phyloP scores from a whole-genome alignment of 2,329 filamentous ascomycete genomes.

The Ophiosphaerella korrae region DNA sequence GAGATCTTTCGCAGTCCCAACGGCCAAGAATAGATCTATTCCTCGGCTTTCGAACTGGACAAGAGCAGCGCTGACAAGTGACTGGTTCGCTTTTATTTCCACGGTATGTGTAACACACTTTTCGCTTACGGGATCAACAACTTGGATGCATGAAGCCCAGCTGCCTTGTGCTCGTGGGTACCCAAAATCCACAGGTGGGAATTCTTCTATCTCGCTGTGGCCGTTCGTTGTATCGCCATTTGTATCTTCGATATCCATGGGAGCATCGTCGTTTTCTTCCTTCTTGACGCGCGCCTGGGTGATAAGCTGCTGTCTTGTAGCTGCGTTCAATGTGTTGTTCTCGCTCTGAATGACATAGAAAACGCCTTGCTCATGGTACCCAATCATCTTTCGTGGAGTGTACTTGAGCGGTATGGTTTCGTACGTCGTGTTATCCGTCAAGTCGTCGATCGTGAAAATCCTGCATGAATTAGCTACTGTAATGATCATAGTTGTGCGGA shows the following conservation, averaged over 20 bases:
- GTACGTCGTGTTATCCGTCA: constrained; percentile 84
- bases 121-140: constrained; percentile 77
- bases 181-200: constrained; percentile 84
- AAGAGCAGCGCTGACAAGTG: constrained; percentile 82
- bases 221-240: constrained; percentile 23
- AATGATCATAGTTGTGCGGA: background rate
- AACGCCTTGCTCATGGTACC: constrained; percentile 83
- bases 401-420: constrained; percentile 86
- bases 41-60: constrained; percentile 82
- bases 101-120: constrained; percentile 78
- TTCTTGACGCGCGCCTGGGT: constrained; percentile 62
- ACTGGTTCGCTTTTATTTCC: constrained; percentile 87
- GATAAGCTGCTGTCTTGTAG: constrained; percentile 75
- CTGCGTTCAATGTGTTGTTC: constrained; percentile 83
- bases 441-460: constrained; percentile 88
- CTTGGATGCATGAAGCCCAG: constrained; percentile 95
- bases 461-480: constrained; percentile 48
- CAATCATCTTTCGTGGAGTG: constrained; percentile 85
- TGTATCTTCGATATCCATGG: constrained; percentile 21
- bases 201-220: constrained; percentile 51
- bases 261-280: constrained; percentile 38
- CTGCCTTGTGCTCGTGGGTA: constrained; percentile 81
- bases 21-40: constrained; percentile 88
- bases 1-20: constrained; percentile 93
- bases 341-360: constrained; percentile 96